Base-by-base conservation (phyloP, 306 rosid species). In the Pterocarpus santalinus region DNA sequence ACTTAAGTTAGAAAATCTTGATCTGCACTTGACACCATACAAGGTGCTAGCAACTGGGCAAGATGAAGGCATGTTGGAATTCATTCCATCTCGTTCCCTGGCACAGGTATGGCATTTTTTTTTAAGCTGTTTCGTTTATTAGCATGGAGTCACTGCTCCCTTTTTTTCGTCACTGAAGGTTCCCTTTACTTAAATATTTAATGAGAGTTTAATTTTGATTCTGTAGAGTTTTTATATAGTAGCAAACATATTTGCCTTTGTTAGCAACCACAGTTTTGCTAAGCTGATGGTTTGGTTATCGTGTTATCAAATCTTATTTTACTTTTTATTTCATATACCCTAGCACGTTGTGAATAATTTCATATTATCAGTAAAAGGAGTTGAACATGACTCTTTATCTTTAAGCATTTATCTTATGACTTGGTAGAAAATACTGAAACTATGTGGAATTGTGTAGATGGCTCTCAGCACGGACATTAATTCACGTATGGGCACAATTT, bases 41-140 rank as follows among this genome's bases (percentile, higher is more conserved):
- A 90, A 87, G 85, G 99, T 95, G 82, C 90, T 95, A 49, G 99
- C 99, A 41, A 95, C 98, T 61, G 99, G 97, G 74, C 99, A 95
- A 88, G 99, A 95, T 82, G 99, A 95, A 89, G 98, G 99, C 91
- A 93, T 95, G 98, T 15, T 93, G 86, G 98, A 95, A 81, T 92
- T 91, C 68, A 92, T 95, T 81, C 99, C 99, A 72, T 95, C 99
- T 43, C 94, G 87, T 65, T 89, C 99, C 39, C 85, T 93, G 81
- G 99, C 99, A 0, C 94, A 76, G 96, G 98, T 95, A 83, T 62
- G 32, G 44, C 22, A 43, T 75, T 39, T 22, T 10, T 47, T 64
- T 70, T 62, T 5, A 78, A 81, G 34, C 22, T 79, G 75, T 66
- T 58, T 78, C 53, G 46, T 76, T 14, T n/a, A 41, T 67, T 67